phyloP scores from a whole-genome alignment of 345 rosid species.

The Aethionema arabicum region DNA sequence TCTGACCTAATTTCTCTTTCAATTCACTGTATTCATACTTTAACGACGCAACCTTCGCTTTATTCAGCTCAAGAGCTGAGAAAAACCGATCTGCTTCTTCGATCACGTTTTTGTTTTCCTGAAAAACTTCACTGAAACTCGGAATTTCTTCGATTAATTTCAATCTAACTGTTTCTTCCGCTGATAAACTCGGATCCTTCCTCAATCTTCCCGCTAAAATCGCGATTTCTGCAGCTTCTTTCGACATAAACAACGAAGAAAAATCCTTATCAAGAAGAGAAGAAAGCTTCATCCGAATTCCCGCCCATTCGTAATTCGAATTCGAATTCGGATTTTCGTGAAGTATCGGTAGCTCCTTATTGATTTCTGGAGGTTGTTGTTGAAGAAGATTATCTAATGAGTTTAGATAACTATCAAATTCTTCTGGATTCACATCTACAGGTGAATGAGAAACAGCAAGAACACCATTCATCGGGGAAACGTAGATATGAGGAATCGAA shows the following conservation, averaged over 20 bases:
- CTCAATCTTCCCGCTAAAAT: conserved; percentile 48
- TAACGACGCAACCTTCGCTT: conserved; percentile 54
- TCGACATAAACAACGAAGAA: conserved; percentile 48
- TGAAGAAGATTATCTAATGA: conserved; percentile 58
- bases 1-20: conserved; percentile 48
- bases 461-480: conserved; percentile 38
- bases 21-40: conserved; percentile 55
- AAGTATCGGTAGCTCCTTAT: conserved; percentile 13
- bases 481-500: conserved; percentile 35
- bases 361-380: conserved; percentile 41
- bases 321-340: conserved; percentile 17
- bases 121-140: conserved; percentile 50
- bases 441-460: conserved; percentile 30
- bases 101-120: conserved; percentile 47
- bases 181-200: conserved; percentile 55
- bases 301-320: conserved; percentile 45
- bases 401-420: conserved; percentile 63
- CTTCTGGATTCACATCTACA: conserved; percentile 45
- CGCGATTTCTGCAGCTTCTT: conserved; percentile 45
- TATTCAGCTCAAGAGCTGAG: conserved; percentile 50
- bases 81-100: conserved; percentile 46
- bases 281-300: conserved; percentile 53
- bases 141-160: conserved; percentile 70
- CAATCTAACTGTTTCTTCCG: conserved; percentile 61
- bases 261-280: conserved; percentile 60